phyloP scores from a whole-genome alignment of 2,329 filamentous ascomycete genomes.

The Colletotrichum zoysiae region DNA sequence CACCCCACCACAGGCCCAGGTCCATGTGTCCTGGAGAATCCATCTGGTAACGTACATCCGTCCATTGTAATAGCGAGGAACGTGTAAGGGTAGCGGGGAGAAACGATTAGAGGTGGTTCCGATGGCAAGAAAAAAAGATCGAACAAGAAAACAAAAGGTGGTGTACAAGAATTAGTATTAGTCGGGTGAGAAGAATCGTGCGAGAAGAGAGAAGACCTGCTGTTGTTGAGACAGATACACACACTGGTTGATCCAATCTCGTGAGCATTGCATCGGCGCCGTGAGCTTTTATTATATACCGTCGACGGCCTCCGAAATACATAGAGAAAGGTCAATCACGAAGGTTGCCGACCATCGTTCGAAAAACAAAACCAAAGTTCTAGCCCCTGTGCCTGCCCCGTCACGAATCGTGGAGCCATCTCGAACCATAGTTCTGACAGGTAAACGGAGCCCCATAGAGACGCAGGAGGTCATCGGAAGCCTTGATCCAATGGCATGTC shows the following conservation, averaged over 20 bases:
- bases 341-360: slow-evolving; percentile 10
- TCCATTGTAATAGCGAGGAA: slow-evolving; percentile 30
- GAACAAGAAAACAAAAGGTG: slow-evolving; percentile 2
- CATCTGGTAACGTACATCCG: slow-evolving; percentile 34
- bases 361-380: slow-evolving; percentile 7
- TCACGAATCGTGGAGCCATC: slow-evolving; percentile 25
- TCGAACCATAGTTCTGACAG: neutral
- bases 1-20: too few relatives aligned
- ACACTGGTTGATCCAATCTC: slow-evolving; percentile 8
- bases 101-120: neutral
- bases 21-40: neutral
- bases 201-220: neutral
- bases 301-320: slow-evolving; percentile 30
- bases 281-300: slow-evolving; percentile 36
- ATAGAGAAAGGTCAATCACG: slow-evolving; percentile 12
- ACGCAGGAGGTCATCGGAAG: slow-evolving; percentile 37
- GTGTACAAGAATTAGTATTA: slow-evolving; percentile 6
- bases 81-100: neutral
- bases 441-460: slow-evolving; percentile 33
- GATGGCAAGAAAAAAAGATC: neutral
- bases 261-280: slow-evolving; percentile 14
- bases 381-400: slow-evolving; percentile 12
- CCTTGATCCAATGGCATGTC: slow-evolving; percentile 23
- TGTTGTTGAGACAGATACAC: slow-evolving; percentile 13
- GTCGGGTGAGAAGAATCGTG: slow-evolving; percentile 1